Conservation (phyloP, 2,329 filamentous ascomycete genomes). For the Colletotrichum echinochloae region DNA sequence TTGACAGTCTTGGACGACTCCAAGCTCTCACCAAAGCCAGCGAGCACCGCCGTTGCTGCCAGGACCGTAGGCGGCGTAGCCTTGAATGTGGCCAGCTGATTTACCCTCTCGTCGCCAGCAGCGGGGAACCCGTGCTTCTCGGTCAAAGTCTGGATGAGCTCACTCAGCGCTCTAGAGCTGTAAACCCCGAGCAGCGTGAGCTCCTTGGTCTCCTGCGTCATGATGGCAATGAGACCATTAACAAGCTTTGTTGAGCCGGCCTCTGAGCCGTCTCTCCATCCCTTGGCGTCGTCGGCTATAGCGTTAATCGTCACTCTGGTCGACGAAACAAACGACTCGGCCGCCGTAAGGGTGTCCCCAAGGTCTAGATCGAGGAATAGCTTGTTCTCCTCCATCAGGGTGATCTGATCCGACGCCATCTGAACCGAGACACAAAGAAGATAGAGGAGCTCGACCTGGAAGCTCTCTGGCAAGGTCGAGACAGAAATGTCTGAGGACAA, state of each 20-base stretch:
- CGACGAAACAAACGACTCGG: conserved; percentile 58
- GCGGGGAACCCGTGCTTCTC: conserved; percentile 60
- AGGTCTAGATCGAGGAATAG: conserved; percentile 60
- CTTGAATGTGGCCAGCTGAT: conserved; percentile 60
- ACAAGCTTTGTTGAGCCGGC: conserved; percentile 52
- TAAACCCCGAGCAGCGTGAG: conserved; percentile 62
- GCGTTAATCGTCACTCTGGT: conserved; percentile 53
- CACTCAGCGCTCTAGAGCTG: conserved; percentile 63
- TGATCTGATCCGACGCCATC: conserved; percentile 67
- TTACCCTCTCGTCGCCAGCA: conserved; percentile 61
- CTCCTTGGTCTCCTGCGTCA: conserved; percentile 57
- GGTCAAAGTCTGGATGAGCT: conserved; percentile 60
- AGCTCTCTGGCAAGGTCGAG: conserved; percentile 53
- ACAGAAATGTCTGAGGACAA: conserved; percentile 58
- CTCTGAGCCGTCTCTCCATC: conserved; percentile 54
- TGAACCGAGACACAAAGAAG: conserved; percentile 63
- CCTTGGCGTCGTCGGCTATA: conserved; percentile 49
- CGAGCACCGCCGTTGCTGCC: conserved; percentile 61
- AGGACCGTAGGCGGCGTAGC: conserved; percentile 60
- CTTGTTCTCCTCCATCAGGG: conserved; percentile 55
- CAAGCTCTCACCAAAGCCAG: conserved; percentile 64
- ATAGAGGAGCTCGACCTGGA: conserved; percentile 64
- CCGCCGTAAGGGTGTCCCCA: conserved; percentile 51
- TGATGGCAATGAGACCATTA: conserved; percentile 56
- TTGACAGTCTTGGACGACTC: conserved; percentile 61